Evolutionary conservation across 2,329 filamentous ascomycete genomes (phyloP), one percentile per base, ranked within the genome.

Genomic region (Penicillium thymicola): DNA sequence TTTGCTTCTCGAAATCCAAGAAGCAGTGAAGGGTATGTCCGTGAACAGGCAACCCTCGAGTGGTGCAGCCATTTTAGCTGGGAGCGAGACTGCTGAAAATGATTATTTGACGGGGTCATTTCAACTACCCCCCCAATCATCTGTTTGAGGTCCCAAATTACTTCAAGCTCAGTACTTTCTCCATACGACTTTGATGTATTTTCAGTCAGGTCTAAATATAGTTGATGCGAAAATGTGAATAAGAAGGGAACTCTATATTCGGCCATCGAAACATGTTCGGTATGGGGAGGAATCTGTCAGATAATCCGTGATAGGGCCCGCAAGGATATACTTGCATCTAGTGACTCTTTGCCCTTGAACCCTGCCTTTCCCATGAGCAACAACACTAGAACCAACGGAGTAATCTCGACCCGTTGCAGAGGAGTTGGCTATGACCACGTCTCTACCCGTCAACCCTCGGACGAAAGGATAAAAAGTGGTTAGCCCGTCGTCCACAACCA

Each of bases 1-100:
- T 1, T 44, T 59, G n/a, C 14, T 60, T 46, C 37, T 32, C 7
- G 59, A 59, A n/a, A 49, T 59, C n/a, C 30, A 55, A 14, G 21
- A 51, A 40, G 55, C 52, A 1, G 21, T 58, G 5, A 23, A 38
- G 2, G 5, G 9, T 1, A 7, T 48, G 8, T 23, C 30, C 1
- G 4, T 44, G 1, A 3, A 18, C 5, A 28, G 21, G 3, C n/a
- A 45, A 2, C 2, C 6, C 1, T n/a, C 42, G 0, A 52, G 14
- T 18, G 47, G 34, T 3, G 0, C 10, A 21, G 10, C 11, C n/a
- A 41, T 27, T 4, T 2, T 16, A 4, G 9, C 27, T 27, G 51
- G 11, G 2, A 6, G 34, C n/a, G 16, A 51, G 16, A 11, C 2
- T 3, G 4, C 16, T 1, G n/a, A 23, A 14, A 37, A 11, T 1